These are phyloP conservation scores for Dissophora globulifera DNA, from an alignment of 192 early-diverging fungal species.

Conservation along the genomic window DNA sequence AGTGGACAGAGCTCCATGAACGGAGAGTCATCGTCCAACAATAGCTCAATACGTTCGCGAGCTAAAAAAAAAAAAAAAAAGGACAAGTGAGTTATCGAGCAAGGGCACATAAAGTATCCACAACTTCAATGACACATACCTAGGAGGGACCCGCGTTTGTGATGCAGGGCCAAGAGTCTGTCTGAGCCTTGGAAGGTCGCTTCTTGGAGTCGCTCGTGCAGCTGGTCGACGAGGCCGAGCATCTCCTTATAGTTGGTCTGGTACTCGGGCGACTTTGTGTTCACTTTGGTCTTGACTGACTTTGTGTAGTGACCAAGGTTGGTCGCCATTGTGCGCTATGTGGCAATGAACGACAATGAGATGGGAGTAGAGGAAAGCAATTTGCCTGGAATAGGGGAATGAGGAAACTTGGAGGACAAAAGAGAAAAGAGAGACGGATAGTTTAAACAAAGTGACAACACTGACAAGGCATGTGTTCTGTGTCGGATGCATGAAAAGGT, in stretches of 20 bases:
- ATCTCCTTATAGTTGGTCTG: constrained; percentile 62
- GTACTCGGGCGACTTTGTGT: constrained; percentile 45
- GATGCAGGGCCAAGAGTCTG: constrained; percentile 58
- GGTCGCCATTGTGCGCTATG: constrained; percentile 12
- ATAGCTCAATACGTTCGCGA: constrained; percentile 67
- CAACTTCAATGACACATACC: too few relatives aligned
- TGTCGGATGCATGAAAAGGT: too few relatives aligned
- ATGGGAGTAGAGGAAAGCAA: too few relatives aligned
- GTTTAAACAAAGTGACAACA: too few relatives aligned
- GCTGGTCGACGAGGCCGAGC: constrained; percentile 56
- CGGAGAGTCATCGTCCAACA: constrained; percentile 72
- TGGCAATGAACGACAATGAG: too few relatives aligned
- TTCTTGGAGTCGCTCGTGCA: constrained; percentile 60
- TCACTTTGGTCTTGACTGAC: constrained; percentile 45
- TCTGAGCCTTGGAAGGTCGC: constrained; percentile 62
- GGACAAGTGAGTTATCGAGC: too few relatives aligned
- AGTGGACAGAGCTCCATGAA: constrained; percentile 71
- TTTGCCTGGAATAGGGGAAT: too few relatives aligned
- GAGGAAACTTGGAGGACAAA: too few relatives aligned
- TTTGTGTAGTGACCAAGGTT: constrained; percentile 41
- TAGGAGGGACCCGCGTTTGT: constrained; percentile 66
- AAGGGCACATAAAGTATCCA: too few relatives aligned
- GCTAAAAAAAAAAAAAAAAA: constrained; percentile 32
- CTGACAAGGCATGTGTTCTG: too few relatives aligned
- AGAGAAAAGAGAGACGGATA: too few relatives aligned